Evolutionary conservation across 2,329 filamentous ascomycete genomes (phyloP).

Genomic region (Cordyceps javanica): DNA sequence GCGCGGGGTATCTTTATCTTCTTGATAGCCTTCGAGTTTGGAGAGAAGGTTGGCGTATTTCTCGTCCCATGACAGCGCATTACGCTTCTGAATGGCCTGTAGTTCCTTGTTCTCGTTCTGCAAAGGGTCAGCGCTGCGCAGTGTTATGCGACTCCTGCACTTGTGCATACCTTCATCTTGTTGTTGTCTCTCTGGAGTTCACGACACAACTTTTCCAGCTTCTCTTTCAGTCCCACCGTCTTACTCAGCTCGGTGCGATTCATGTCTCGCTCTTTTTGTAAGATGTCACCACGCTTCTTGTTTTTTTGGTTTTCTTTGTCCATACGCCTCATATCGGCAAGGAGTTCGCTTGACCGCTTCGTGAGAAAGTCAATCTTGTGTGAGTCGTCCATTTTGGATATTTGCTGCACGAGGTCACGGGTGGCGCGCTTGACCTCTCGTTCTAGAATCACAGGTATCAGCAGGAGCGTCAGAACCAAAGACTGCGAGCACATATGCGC

Average conservation of each 20-base stretch:
- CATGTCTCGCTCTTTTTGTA: conserved; percentile 95
- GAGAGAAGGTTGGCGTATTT: conserved; percentile 74
- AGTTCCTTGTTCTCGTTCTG: conserved; percentile 90
- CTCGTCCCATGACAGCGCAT: conserved; percentile 76
- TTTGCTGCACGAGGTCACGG: conserved; percentile 78
- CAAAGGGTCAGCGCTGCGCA: conserved; percentile 19
- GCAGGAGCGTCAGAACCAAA: neutral
- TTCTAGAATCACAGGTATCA: conserved; percentile 48
- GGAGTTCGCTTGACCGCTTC: conserved; percentile 83
- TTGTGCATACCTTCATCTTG: conserved; percentile 74
- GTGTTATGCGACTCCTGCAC: neutral
- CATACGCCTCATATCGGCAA: conserved; percentile 91
- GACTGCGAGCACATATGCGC: neutral
- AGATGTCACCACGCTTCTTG: conserved; percentile 86
- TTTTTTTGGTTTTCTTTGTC: conserved; percentile 93
- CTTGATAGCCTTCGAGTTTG: conserved; percentile 83
- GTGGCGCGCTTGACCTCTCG: conserved; percentile 92
- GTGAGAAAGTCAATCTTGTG: conserved; percentile 87
- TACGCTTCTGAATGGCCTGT: conserved; percentile 77
- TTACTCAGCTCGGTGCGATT: conserved; percentile 84
- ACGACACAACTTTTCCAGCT: conserved; percentile 90
- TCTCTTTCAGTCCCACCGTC: conserved; percentile 86
- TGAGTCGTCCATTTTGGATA: conserved; percentile 87
- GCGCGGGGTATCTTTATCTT: conserved; percentile 76
- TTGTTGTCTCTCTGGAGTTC: conserved; percentile 97